A percentile compares a stretch with the other conserved stretches of the same genome.
Conservation (phyloP, 139 green algal species). For the Tetraselmis chui region DNA sequence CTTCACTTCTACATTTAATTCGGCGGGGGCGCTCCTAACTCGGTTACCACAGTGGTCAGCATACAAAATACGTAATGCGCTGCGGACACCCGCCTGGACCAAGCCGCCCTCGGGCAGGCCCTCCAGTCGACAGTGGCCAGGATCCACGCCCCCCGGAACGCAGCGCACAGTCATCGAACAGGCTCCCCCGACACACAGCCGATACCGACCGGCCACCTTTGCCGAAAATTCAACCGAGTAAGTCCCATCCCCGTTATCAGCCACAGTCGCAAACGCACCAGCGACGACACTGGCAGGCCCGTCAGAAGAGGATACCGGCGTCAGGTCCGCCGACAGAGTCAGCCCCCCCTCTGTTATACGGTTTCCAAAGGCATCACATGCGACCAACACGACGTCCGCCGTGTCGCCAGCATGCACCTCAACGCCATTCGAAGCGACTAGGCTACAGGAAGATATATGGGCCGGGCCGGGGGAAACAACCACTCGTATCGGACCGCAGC, state of each 20-base stretch:
- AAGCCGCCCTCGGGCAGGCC: neutral
- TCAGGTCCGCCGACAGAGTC: neutral
- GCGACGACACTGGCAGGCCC: neutral
- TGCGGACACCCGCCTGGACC: neutral
- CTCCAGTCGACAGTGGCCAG: conserved; percentile 4
- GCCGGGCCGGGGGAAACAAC: neutral
- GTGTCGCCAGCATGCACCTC: neutral
- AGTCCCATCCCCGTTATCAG: conserved; percentile 3
- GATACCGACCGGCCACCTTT: conserved; percentile 8
- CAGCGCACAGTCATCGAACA: neutral
- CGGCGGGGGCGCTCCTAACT: neutral
- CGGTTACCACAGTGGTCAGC: conserved; percentile 11
- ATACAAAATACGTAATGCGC: neutral
- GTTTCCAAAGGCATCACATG: conserved; percentile 14
- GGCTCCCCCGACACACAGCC: neutral
- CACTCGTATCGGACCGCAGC: neutral
- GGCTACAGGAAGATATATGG: neutral
- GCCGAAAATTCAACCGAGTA: conserved; percentile 11
- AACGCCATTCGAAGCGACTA: neutral
- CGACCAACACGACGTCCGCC: neutral
- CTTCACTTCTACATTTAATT: neutral
- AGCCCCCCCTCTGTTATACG: neutral
- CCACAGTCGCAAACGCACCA: neutral
- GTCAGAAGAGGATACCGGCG: neutral
- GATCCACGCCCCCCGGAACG: neutral